Percentiles rank a stretch among this genome's conserved stretches.
Conservation (phyloP, 2,329 filamentous ascomycete species). For the Penicillium sp. region DNA sequence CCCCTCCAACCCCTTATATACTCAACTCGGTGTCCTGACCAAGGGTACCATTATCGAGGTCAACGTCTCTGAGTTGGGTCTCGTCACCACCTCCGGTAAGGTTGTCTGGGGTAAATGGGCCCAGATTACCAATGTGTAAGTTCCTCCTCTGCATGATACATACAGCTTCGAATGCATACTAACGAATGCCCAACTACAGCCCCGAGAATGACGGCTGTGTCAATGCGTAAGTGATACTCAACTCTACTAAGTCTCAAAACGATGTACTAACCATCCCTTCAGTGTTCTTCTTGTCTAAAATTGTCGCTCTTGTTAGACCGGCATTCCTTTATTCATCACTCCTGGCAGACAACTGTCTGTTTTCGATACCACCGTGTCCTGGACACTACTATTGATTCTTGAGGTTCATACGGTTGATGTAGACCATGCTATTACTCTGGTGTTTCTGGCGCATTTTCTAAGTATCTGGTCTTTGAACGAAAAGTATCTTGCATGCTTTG, state of each 20-base stretch:
- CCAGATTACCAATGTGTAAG: conserved; percentile 56
- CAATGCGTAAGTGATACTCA: conserved; percentile 48
- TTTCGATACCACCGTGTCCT: conserved; percentile 24
- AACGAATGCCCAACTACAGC: conserved; percentile 20
- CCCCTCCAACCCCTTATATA: conserved; percentile 86
- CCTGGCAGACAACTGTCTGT: conserved; percentile 16
- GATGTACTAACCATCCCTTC: background rate
- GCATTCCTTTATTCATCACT: conserved; percentile 10
- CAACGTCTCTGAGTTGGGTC: conserved; percentile 86
- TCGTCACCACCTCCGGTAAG: conserved; percentile 89
- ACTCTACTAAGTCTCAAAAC: background rate
- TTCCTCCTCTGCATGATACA: background rate
- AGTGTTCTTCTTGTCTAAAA: conserved; percentile 27
- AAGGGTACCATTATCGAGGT: conserved; percentile 87
- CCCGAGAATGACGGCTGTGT: conserved; percentile 64
- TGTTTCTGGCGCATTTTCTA: conserved; percentile 26
- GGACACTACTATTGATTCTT: conserved; percentile 19
- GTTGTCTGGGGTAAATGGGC: conserved; percentile 89
- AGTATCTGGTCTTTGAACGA: conserved; percentile 21
- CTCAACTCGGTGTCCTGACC: conserved; percentile 84
- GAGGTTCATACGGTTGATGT: conserved; percentile 17
- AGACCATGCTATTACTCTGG: conserved; percentile 21
- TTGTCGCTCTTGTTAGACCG: conserved; percentile 1
- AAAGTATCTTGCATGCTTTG: conserved; percentile 26
- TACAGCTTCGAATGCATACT: background rate